Conservation (phyloP, 164 flowering plant genomes). For the Annona squamosa region DNA sequence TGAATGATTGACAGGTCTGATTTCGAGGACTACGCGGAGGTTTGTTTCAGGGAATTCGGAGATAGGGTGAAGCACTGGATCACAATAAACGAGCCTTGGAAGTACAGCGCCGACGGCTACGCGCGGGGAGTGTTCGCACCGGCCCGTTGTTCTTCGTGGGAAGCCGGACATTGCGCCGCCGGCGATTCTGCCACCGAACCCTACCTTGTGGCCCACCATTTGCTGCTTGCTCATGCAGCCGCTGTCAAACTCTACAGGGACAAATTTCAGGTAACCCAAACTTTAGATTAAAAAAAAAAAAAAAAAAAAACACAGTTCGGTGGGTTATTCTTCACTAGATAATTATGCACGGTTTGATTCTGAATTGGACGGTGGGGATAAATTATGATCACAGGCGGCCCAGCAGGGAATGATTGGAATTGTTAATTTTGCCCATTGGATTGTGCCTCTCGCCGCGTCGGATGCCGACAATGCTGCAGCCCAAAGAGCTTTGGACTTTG, state of each 20-base stretch:
- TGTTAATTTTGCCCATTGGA: slow-evolving; percentile 21
- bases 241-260: slow-evolving; percentile 35
- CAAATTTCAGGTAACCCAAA: slow-evolving; percentile 31
- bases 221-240: slow-evolving; percentile 67
- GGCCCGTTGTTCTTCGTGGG: slow-evolving; percentile 39
- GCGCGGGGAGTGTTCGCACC: slow-evolving; percentile 45
- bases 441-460: slow-evolving; percentile 32
- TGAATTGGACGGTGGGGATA: not conserved
- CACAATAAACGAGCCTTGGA: slow-evolving; percentile 48
- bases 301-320: no score
- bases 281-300: no score
- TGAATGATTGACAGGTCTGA: not conserved
- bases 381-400: slow-evolving; percentile 28
- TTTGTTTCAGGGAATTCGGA: slow-evolving; percentile 26
- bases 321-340: no score
- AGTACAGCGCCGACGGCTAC: slow-evolving; percentile 37
- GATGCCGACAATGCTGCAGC: slow-evolving; percentile 39
- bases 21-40: not conserved
- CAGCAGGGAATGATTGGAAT: slow-evolving; percentile 56
- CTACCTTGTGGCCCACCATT: slow-evolving; percentile 47
- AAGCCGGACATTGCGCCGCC: slow-evolving; percentile 23
- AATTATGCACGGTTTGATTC: no score
- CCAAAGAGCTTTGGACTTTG: slow-evolving; percentile 41
- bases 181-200: slow-evolving; percentile 74
- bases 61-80: slow-evolving; percentile 31